Conservation (phyloP, 257 asterid species). For the Gentiana straminea region DNA sequence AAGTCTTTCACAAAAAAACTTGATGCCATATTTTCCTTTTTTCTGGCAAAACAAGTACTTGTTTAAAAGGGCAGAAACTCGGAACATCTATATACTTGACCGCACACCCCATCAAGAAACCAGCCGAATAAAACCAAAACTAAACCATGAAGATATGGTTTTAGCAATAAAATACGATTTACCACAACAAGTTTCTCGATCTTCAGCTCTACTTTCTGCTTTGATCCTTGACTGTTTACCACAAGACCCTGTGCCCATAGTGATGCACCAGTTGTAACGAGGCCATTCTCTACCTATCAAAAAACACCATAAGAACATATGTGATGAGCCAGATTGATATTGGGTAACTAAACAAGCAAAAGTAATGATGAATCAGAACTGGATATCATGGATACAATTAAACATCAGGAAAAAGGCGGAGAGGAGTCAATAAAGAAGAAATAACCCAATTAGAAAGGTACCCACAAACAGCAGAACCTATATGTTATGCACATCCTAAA, state of each 20-base stretch:
- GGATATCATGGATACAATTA: too few relatives aligned
- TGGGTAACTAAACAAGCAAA: background rate
- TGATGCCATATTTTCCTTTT: too few relatives aligned
- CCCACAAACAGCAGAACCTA: background rate
- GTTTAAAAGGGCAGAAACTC: too few relatives aligned
- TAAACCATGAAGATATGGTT: background rate
- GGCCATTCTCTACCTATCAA: conserved; percentile 68
- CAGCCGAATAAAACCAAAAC: background rate
- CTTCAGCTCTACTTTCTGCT: conserved; percentile 84
- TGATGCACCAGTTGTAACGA: conserved; percentile 80
- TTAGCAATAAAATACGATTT: conserved; percentile 12
- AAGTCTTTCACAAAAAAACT: too few relatives aligned
- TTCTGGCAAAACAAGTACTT: too few relatives aligned
- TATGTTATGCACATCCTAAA: too few relatives aligned
- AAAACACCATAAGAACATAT: conserved; percentile 1
- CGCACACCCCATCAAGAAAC: too few relatives aligned
- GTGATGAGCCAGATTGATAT: background rate
- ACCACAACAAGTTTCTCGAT: conserved; percentile 82
- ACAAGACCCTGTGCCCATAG: conserved; percentile 66
- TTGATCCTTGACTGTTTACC: conserved; percentile 87
- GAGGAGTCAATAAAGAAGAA: background rate
- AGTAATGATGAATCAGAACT: background rate
- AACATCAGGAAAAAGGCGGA: background rate
- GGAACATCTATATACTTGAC: too few relatives aligned
- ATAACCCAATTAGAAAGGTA: background rate